These are phyloP conservation scores for Aureobasidium sp. DNA, from an alignment of 2,329 filamentous ascomycete species.

Conservation along the genomic window DNA sequence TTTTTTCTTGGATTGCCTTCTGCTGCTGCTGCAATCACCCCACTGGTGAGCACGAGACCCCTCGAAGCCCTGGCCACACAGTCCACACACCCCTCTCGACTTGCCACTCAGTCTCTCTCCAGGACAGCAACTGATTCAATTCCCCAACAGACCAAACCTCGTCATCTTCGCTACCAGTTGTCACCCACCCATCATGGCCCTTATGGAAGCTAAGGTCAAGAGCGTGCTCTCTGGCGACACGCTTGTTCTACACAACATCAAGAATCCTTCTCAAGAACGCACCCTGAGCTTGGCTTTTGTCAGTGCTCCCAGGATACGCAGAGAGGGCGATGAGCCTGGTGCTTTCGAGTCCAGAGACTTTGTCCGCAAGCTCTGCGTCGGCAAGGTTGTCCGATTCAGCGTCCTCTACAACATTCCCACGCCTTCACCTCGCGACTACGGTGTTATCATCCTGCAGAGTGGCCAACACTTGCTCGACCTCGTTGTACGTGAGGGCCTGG, in stretches of 20 bases:
- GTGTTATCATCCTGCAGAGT: slow-evolving; percentile 67
- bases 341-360: slow-evolving; percentile 94
- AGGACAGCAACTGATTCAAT: slow-evolving; percentile 5
- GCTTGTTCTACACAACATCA: slow-evolving; percentile 71
- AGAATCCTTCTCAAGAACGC: slow-evolving; percentile 75
- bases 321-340: slow-evolving; percentile 80
- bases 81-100: slow-evolving; percentile 1
- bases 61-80: not conserved
- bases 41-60: slow-evolving; percentile 15
- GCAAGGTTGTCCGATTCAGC: slow-evolving; percentile 79
- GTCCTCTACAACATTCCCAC: slow-evolving; percentile 83
- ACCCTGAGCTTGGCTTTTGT: slow-evolving; percentile 89
- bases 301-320: slow-evolving; percentile 74
- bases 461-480: slow-evolving; percentile 74
- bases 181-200: slow-evolving; percentile 20
- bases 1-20: not conserved
- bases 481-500: slow-evolving; percentile 80
- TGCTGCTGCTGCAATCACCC: not conserved
- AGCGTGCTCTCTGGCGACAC: slow-evolving; percentile 92
- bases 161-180: not conserved
- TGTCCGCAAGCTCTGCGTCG: slow-evolving; percentile 74
- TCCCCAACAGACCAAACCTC: not conserved
- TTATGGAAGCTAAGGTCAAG: slow-evolving; percentile 74
- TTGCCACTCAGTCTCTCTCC: not conserved
- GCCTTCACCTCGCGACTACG: slow-evolving; percentile 70